Conservation (phyloP, 2,329 filamentous ascomycete genomes). For the Sporothrix luriei region DNA sequence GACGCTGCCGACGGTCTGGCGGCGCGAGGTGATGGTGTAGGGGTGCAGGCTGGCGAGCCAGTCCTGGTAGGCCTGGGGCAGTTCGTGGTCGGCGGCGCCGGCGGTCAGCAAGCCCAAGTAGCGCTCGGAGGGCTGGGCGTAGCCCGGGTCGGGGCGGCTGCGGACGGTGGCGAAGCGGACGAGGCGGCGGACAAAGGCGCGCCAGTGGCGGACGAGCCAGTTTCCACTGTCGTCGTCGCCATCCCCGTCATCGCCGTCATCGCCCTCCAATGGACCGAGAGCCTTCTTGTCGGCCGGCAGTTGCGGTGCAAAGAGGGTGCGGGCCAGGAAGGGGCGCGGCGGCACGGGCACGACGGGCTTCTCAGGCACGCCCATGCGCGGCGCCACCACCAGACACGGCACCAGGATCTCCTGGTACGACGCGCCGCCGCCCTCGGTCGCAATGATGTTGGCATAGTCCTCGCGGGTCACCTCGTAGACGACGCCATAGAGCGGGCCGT, state of each 20-base stretch:
- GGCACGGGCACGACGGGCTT: constrained; percentile 60
- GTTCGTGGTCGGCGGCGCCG: constrained; percentile 76
- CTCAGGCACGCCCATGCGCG: constrained; percentile 61
- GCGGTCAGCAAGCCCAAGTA: constrained; percentile 80
- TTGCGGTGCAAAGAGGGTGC: constrained; percentile 76
- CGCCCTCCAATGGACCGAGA: no score
- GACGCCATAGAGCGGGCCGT: constrained; percentile 83
- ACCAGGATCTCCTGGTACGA: constrained; percentile 84
- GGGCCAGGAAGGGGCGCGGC: constrained; percentile 72
- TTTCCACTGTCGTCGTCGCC: constrained; percentile 34
- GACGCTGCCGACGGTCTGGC: constrained; percentile 66
- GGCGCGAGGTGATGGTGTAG: constrained; percentile 67
- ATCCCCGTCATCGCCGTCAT: constrained; percentile 30
- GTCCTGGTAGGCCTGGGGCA: constrained; percentile 75
- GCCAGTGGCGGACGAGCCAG: constrained; percentile 46
- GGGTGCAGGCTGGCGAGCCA: constrained; percentile 71
- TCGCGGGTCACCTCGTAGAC: constrained; percentile 88
- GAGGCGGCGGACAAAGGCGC: constrained; percentile 37
- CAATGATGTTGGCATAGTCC: constrained; percentile 85
- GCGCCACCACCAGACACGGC: constrained; percentile 70
- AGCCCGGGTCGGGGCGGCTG: constrained; percentile 65
- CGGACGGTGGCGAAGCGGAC: constrained; percentile 50
- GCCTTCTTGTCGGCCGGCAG: constrained; percentile 44
- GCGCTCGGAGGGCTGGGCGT: constrained; percentile 79
- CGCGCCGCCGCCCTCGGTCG: constrained; percentile 83